These are phyloP conservation scores for Panicum virgatum DNA, from an alignment of 202 grass and related monocot genomes.

Conservation along the genomic window DNA sequence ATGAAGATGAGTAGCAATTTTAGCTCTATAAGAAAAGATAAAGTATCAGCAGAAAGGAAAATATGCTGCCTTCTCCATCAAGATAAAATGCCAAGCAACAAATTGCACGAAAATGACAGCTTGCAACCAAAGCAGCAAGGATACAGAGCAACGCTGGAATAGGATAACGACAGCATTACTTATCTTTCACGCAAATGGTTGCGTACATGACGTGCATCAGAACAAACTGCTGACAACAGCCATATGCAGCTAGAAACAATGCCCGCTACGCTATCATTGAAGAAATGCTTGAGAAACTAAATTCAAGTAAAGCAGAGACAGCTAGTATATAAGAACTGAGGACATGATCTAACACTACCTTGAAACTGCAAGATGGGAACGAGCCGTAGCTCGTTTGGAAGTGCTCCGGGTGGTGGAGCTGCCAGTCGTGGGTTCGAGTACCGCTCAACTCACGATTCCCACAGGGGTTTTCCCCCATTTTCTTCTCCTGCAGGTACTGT, in stretches of 20 bases:
- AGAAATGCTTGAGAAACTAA: neutral
- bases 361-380: too few relatives aligned
- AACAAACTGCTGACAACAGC: neutral
- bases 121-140: constrained; percentile 24
- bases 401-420: too few relatives aligned
- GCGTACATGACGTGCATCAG: neutral
- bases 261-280: neutral
- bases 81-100: constrained; percentile 32
- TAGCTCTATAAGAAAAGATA: constrained; percentile 12
- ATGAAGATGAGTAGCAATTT: constrained; percentile 20
- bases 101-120: constrained; percentile 20
- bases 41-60: constrained; percentile 21
- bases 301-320: neutral
- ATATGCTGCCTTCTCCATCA: constrained; percentile 39
- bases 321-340: neutral
- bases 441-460: too few relatives aligned
- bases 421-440: too few relatives aligned
- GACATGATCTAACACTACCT: neutral
- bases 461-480: too few relatives aligned
- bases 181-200: constrained; percentile 28
- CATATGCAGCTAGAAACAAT: constrained; percentile 21
- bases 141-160: constrained; percentile 2
- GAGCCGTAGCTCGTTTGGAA: too few relatives aligned
- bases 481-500: too few relatives aligned
- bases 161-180: neutral